phyloP scores from a whole-genome alignment of 2,329 filamentous ascomycete genomes.

The Huntiella savannae region DNA sequence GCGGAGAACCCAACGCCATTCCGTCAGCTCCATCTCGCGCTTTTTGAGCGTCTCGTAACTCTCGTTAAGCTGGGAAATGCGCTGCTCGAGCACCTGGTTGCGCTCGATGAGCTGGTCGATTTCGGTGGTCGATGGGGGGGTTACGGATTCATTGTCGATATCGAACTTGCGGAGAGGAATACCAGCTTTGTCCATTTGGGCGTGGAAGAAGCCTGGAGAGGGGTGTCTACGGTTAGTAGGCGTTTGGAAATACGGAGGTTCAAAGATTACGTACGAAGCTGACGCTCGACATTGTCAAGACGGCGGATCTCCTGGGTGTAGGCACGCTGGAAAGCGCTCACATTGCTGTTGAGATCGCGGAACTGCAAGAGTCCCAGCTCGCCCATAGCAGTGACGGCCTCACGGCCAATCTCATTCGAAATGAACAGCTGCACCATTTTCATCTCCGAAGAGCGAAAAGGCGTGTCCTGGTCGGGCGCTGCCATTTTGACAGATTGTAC shows the following conservation, averaged over 20 bases:
- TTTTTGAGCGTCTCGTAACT: slow-evolving; percentile 98
- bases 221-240: not conserved
- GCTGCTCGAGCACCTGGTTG: slow-evolving; percentile 79
- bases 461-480: slow-evolving; percentile 62
- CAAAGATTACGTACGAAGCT: slow-evolving; percentile 55
- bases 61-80: slow-evolving; percentile 80
- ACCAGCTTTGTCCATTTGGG: slow-evolving; percentile 83
- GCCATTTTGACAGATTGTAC: slow-evolving; percentile 22
- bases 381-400: slow-evolving; percentile 89
- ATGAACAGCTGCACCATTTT: slow-evolving; percentile 99
- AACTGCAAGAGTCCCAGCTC: slow-evolving; percentile 96
- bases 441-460: slow-evolving; percentile 99
- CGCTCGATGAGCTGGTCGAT: slow-evolving; percentile 92
- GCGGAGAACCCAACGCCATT: slow-evolving; percentile 94
- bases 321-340: slow-evolving; percentile 86
- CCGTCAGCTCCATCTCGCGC: slow-evolving; percentile 85
- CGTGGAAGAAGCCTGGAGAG: slow-evolving; percentile 64
- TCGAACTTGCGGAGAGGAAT: slow-evolving; percentile 80
- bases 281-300: slow-evolving; percentile 93
- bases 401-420: slow-evolving; percentile 93
- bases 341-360: slow-evolving; percentile 84
- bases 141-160: slow-evolving; percentile 72
- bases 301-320: slow-evolving; percentile 96
- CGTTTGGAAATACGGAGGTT: not conserved
- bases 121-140: slow-evolving; percentile 76